Conservation (phyloP, 495 filamentous ascomycete species). For the Penicillium nucicola region DNA sequence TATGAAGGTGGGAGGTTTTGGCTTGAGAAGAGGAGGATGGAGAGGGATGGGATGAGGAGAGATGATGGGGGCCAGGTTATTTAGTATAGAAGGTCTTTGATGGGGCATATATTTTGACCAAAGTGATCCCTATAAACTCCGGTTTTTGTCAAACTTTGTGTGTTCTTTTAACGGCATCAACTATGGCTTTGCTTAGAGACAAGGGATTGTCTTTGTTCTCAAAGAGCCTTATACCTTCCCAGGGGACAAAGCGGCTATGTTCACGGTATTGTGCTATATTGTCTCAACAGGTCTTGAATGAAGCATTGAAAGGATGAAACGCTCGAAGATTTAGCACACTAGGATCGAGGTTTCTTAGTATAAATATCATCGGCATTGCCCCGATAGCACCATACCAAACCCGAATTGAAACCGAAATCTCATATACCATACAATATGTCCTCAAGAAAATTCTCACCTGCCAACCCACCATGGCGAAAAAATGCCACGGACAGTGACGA, state of each 20-base stretch:
- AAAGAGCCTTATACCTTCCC: too few relatives aligned
- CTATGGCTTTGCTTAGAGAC: too few relatives aligned
- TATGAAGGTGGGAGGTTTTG: constrained; percentile 79
- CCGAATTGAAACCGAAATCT: too few relatives aligned
- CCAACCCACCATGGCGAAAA: neutral
- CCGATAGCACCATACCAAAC: too few relatives aligned
- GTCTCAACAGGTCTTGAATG: neutral
- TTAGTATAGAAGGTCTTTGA: neutral
- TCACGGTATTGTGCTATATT: neutral
- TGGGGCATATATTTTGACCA: too few relatives aligned
- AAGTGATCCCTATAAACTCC: too few relatives aligned
- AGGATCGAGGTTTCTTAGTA: neutral
- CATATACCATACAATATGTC: too few relatives aligned
- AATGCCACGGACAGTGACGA: neutral
- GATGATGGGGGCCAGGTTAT: constrained; percentile 4
- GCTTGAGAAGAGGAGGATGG: constrained; percentile 49
- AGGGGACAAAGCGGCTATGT: neutral
- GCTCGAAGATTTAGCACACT: neutral
- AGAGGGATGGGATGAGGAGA: constrained; percentile 8
- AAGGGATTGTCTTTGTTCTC: too few relatives aligned
- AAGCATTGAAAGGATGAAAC: neutral
- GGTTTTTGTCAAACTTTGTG: too few relatives aligned
- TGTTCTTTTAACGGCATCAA: too few relatives aligned
- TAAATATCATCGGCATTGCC: neutral
- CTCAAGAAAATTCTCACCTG: too few relatives aligned